A percentile compares a stretch with the other conserved stretches of the same genome.
Conservation (phyloP, 805 yeast species). For the Blastobotrys peoriensis region DNA sequence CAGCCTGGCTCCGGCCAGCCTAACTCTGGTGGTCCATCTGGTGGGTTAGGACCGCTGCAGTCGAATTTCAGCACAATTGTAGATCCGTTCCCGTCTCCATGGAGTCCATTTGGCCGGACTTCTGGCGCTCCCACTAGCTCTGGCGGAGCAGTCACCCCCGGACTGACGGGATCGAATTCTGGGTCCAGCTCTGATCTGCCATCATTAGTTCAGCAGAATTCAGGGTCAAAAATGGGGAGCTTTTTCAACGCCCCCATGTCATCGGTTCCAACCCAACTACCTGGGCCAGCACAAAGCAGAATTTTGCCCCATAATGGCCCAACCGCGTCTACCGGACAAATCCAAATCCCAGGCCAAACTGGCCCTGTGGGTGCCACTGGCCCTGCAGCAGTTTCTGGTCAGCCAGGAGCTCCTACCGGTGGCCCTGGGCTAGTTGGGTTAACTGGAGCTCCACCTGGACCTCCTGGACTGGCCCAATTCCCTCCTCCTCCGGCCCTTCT, state of each 20-base stretch:
- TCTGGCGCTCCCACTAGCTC: background rate
- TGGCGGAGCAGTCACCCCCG: too few relatives aligned
- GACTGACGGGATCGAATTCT: too few relatives aligned
- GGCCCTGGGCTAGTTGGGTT: too few relatives aligned
- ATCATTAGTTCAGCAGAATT: background rate
- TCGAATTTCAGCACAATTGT: too few relatives aligned
- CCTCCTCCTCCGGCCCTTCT: conserved; percentile 20
- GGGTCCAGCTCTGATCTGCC: conserved; percentile 3
- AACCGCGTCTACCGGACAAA: too few relatives aligned
- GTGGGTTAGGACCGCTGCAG: too few relatives aligned
- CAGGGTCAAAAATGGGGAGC: background rate
- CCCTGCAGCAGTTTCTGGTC: background rate
- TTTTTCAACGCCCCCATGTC: background rate
- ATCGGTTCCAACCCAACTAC: background rate
- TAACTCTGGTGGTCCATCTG: too few relatives aligned
- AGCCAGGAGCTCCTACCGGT: conserved; percentile 1
- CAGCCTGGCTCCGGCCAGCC: background rate
- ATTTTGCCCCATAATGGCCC: too few relatives aligned
- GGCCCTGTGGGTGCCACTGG: too few relatives aligned
- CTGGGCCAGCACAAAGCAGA: background rate
- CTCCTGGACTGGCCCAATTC: background rate
- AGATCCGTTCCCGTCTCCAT: background rate
- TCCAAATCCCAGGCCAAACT: too few relatives aligned
- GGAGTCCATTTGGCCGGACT: background rate
- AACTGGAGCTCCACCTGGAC: conserved; percentile 3